Base-by-base conservation (phyloP, 805 yeast genomes). In the Teunomyces panamensis region DNA sequence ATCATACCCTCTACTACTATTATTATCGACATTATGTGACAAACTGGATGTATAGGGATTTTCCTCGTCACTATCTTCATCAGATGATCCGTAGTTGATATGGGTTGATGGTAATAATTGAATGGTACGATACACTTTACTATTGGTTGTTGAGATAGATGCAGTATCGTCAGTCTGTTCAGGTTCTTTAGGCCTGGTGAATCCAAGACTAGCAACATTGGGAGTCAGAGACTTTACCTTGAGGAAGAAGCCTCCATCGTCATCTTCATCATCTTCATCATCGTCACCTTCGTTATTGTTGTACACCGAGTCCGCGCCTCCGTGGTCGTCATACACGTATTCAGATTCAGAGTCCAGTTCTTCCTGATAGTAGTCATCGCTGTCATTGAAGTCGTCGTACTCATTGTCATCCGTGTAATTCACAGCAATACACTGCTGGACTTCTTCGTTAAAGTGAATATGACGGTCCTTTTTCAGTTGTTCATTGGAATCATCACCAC, bases 371-470 rank as follows among this genome's bases (percentile, higher is more conserved):
- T 43, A 39, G 5, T 45, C 35, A n/a, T 37, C 49, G 9, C 37
- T 47, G 36, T 69, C 74, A 11, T 27, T 30, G 27, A 39, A 39
- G 7, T 45, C 34, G 10, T 64, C 62, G n/a, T 68, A 64, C 11
- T 62, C 65, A 43, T 59, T 61, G 45, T 53, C 62, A 42, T 53
- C 57, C 30, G 50, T 60, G 9, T 60, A 60, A 48, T 78, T 82
- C 9, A 91, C 63, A 0, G 96, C 91, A 52, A 88, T 83, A 66
- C 99, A 94, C 66, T 94, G 99, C 64, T 89, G 91, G 29, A 94
- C 99, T 46, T 90, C 82, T 62, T 89, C 95, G 64, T 86, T 94
- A 69, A 94, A 94, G 67, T 91, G 98, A 51, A 94, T 91, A 56
- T 80, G 96, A 51, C 95, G 80, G 54, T 70, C 75, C 33, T 44